Evolutionary conservation across 192 early-diverging fungal species (phyloP), one percentile per base, ranked within the genome.

Genomic region (Coemansia sp.): DNA sequence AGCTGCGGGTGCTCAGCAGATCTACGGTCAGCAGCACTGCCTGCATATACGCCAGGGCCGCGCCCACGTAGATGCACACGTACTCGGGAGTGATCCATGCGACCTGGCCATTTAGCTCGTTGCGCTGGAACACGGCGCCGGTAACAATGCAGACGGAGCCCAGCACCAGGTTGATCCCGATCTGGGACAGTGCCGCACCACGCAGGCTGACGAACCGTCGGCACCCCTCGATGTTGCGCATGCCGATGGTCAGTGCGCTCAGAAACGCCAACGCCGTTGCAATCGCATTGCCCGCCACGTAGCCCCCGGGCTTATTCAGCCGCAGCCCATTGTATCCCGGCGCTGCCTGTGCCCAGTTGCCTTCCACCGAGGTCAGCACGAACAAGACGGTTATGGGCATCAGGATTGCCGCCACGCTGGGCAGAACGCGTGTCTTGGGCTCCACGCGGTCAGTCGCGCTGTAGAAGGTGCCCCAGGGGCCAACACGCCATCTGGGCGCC

Each of bases 71-170:
- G 42, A 79, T 61, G 33, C 76, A 79, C 38, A 55, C 54, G 46
- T 72, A 72, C 54, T 79, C 76, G 38, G 76, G 76, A 3, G 70
- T 65, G 38, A 78, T 66, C 63, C 68, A 78, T 23, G 65, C 76
- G 41, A 28, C 5, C 23, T 37, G 39, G 39, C 51, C 46, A 52
- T 61, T 72, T 61, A 68, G 52, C 12, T 43, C 31, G 66, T 72
- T 69, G 65, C 70, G 59, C 62, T 79, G 68, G 36, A 72, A 79
- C 41, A 72, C 47, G 2, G 57, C 70, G 16, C 65, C 76, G 14
- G 68, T 44, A 14, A 63, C 23, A 2, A 72, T 26, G 55, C 70
- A 72, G 39, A 79, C 50, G 8, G 58, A 53, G 15, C 76, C 76
- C 54, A 79, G 56, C 2, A 63, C 50, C 55, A 58, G 20, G 50